These are phyloP conservation scores for Drosera capensis DNA, from an alignment of 148 eudicot genomes.

Conservation along the genomic window DNA sequence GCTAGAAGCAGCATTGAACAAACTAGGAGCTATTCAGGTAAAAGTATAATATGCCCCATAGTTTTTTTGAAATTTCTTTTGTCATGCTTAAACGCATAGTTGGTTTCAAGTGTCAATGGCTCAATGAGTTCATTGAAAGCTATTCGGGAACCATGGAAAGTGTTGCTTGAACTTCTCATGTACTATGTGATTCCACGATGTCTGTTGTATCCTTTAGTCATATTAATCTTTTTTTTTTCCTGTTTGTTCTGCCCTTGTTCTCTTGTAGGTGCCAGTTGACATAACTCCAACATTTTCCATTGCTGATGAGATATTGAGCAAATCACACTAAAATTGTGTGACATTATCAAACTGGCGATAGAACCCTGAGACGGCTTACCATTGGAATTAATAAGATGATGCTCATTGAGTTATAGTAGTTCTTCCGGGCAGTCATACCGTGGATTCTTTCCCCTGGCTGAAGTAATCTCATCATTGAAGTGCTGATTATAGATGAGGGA, in stretches of 20 bases:
- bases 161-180: too few species aligned
- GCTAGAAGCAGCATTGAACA: conserved; percentile 51
- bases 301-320: conserved; percentile 43
- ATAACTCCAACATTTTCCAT: conserved; percentile 55
- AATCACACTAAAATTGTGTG: too few species aligned
- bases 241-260: neutral
- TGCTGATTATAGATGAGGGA: too few species aligned
- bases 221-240: neutral
- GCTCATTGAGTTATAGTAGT: too few species aligned
- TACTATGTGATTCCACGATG: neutral
- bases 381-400: too few species aligned
- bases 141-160: neutral
- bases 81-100: neutral
- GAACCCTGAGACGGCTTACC: too few species aligned
- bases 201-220: neutral
- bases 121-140: neutral
- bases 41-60: neutral
- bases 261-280: conserved; percentile 82
- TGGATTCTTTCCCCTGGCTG: too few species aligned
- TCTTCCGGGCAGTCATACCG: too few species aligned
- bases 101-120: too few species aligned
- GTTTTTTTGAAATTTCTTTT: neutral
- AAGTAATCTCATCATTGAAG: too few species aligned
- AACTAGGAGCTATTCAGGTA: conserved; percentile 70
- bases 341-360: too few species aligned